A percentile compares a stretch with the other conserved stretches of the same genome.
Conservation (phyloP, 352 stramenopile species). For the Phytophthora cactorum region DNA sequence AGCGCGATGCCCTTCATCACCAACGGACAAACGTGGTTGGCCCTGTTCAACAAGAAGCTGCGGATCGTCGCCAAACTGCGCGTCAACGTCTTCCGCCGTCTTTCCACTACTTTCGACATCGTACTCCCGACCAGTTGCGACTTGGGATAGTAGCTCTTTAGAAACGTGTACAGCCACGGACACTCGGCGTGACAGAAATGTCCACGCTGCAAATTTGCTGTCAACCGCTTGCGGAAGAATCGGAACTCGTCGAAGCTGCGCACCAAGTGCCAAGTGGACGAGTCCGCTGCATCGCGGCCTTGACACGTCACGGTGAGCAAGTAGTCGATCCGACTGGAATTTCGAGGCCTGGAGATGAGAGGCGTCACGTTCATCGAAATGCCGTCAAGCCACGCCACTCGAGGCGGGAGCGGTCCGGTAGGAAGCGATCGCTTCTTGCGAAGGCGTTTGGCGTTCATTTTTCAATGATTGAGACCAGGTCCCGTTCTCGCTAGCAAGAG, state of each 20-base stretch:
- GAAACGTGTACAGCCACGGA: slow-evolving; percentile 55
- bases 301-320: slow-evolving; percentile 36
- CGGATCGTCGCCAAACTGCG: slow-evolving; percentile 46
- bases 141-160: slow-evolving; percentile 58
- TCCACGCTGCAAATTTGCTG: slow-evolving; percentile 33
- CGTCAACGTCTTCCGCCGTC: slow-evolving; percentile 46
- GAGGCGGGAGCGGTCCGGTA: slow-evolving; percentile 20
- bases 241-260: slow-evolving; percentile 57
- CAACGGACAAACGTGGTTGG: slow-evolving; percentile 43
- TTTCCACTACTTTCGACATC: slow-evolving; percentile 35
- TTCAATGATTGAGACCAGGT: neutral
- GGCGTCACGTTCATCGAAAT: slow-evolving; percentile 38
- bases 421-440: slow-evolving; percentile 31
- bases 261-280: slow-evolving; percentile 40
- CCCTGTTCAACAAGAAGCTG: slow-evolving; percentile 42
- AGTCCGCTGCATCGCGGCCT: slow-evolving; percentile 9
- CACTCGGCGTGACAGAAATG: slow-evolving; percentile 62
- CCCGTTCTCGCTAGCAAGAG: slow-evolving; percentile 6
- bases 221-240: slow-evolving; percentile 44
- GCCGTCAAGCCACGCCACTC: slow-evolving; percentile 36
- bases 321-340: slow-evolving; percentile 34
- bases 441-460: slow-evolving; percentile 28
- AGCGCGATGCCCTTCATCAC: slow-evolving; percentile 35
- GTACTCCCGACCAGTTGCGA: slow-evolving; percentile 39
- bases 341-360: slow-evolving; percentile 17